Evolutionary conservation across 2,329 filamentous ascomycete species (phyloP).

Genomic region (Aspergillus fumigatiaffinis): DNA sequence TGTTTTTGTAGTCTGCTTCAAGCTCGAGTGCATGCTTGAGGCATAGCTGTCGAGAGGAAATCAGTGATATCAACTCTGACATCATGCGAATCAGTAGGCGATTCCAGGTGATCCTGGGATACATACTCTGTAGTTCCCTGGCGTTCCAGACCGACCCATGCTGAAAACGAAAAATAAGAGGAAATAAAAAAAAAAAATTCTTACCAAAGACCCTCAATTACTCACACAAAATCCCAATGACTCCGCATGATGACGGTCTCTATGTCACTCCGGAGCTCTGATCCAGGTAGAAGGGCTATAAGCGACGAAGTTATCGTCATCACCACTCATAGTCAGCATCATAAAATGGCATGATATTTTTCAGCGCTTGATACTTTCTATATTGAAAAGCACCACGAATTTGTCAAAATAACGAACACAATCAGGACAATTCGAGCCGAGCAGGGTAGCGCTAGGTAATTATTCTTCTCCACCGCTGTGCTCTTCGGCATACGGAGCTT

Average conservation of each 20-base stretch:
- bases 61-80: not conserved
- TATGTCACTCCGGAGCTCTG: not conserved
- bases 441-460: not conserved
- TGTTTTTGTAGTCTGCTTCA: not conserved
- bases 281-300: not conserved
- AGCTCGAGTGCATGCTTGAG: not conserved
- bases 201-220: not conserved
- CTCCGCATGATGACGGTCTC: not conserved
- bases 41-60: not conserved
- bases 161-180: not conserved
- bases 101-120: not conserved
- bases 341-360: not conserved
- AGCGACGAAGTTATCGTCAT: not conserved
- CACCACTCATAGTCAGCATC: not conserved
- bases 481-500: constrained; percentile 17
- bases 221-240: not conserved
- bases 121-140: not conserved
- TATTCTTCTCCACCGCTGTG: not conserved
- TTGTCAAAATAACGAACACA: not conserved
- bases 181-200: not conserved
- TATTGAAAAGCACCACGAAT: not conserved
- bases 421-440: not conserved
- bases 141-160: not conserved
- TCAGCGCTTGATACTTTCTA: not conserved
- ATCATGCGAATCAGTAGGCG: not conserved